phyloP scores from a whole-genome alignment of 805 yeast genomes.

The Cyberlindnera suaveolens region DNA sequence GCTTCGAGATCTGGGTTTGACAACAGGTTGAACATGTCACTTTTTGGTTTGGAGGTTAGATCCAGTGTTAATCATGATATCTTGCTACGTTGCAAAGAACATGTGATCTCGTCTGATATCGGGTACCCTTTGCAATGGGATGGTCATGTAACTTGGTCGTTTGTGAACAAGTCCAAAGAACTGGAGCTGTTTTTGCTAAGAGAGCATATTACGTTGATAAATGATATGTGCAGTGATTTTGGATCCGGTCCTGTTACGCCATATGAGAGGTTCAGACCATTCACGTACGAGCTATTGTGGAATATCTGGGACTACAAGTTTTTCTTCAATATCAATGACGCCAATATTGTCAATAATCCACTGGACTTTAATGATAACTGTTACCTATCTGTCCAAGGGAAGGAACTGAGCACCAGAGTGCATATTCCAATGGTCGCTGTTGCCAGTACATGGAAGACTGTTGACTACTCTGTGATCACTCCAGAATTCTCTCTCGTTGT shows the following conservation, averaged over 20 bases:
- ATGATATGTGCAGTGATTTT: constrained; percentile 75
- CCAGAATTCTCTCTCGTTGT: constrained; percentile 55
- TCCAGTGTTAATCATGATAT: constrained; percentile 89
- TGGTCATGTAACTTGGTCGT: constrained; percentile 63
- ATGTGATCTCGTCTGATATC: constrained; percentile 47
- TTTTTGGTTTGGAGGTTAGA: constrained; percentile 56
- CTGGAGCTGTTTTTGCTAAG: constrained; percentile 62
- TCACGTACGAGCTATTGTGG: constrained; percentile 58
- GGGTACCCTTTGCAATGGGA: constrained; percentile 83
- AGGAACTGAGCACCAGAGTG: constrained; percentile 38
- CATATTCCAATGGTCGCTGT: constrained; percentile 55
- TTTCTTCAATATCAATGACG: constrained; percentile 76
- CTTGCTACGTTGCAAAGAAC: constrained; percentile 55
- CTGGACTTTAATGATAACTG: constrained; percentile 76
- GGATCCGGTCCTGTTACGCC: constrained; percentile 63
- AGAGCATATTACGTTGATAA: constrained; percentile 71
- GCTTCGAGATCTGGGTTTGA: constrained; percentile 53
- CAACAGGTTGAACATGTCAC: constrained; percentile 38
- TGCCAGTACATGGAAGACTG: constrained; percentile 43
- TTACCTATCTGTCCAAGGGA: constrained; percentile 69
- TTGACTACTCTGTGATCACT: constrained; percentile 47
- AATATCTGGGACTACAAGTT: constrained; percentile 49
- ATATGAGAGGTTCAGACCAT: constrained; percentile 75
- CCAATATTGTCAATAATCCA: constrained; percentile 85
- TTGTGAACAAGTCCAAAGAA: constrained; percentile 45